phyloP scores from a whole-genome alignment of 768 basidiomycete genomes.

The Calocera cornea region DNA sequence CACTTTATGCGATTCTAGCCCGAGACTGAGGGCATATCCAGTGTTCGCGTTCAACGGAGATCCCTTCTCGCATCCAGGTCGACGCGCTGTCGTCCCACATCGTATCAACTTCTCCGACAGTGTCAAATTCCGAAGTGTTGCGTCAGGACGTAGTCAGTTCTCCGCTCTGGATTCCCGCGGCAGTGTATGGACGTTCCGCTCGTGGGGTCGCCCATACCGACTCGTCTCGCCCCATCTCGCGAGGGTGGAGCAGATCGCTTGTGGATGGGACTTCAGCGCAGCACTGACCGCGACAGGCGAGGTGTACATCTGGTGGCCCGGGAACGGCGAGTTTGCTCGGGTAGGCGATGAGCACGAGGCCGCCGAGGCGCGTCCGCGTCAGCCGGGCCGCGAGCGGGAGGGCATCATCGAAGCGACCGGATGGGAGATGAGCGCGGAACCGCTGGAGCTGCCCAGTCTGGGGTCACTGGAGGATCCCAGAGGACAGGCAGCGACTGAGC shows the following conservation, averaged over 20 bases:
- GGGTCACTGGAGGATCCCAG: conserved; percentile 19
- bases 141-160: conserved; percentile 51
- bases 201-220: conserved; percentile 66
- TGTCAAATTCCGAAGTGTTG: conserved; percentile 7
- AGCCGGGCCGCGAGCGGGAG: conserved; percentile 22
- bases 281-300: conserved; percentile 58
- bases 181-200: conserved; percentile 59
- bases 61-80: conserved; percentile 44
- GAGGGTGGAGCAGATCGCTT: conserved; percentile 43
- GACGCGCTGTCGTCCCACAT: conserved; percentile 27
- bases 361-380: conserved; percentile 12
- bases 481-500: conserved; percentile 17
- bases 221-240: conserved; percentile 27
- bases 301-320: conserved; percentile 66
- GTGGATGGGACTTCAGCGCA: conserved; percentile 71
- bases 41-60: conserved; percentile 31
- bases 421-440: conserved; percentile 45
- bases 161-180: conserved; percentile 45
- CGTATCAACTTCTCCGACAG: not conserved
- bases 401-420: conserved; percentile 43
- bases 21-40: not conserved
- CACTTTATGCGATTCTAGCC: not conserved
- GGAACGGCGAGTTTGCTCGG: conserved; percentile 33
- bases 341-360: conserved; percentile 18
- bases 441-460: conserved; percentile 44